Evolutionary conservation across 1,284 basidiomycete species (phyloP), one percentile per base, ranked within the genome.

Genomic region (Ceratobasidium sp.): DNA sequence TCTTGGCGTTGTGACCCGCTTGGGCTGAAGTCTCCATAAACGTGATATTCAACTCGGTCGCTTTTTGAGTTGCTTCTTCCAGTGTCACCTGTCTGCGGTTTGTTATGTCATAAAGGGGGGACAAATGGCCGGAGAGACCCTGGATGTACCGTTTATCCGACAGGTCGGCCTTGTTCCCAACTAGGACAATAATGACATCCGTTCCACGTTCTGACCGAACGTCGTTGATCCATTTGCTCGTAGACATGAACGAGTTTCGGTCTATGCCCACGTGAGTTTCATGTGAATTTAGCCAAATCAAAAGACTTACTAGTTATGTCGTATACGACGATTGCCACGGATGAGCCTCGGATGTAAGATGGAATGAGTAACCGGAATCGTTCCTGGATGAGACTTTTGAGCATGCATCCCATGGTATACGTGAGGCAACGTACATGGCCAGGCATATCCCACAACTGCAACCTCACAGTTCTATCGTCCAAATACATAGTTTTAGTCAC

Each of bases 21-120:
- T 99, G 99, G 43, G 98, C 98, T 43, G 95, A 98, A 3, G 98
- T 99, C 84, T 99, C 98, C 90, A 99, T 98, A 81, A 98, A 98
- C 93, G 99, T 95, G 79, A 99, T 93, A 80, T 92, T 92, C 77
- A 98, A 86, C 81, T 98, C 92, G 71, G 94, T 92, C n/a, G 96
- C 89, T 80, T 95, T 94, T 75, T 92, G 90, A 64, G 97, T 97
- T 19, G 97, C 95, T 81, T 99, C 97, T 82, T 99, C 98, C 6
- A 96, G 88, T 5, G 97, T 98, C n/a, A 99, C 97, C 90, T 99
- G 95, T 77, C 96, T 98, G 79, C 39, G 31, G 16, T 16, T 19
- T 53, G 49, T 75, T n/a, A 24, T 58, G 75, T 54, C 69, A 54
- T 71, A n/a, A 71, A 58, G 29, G 58, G 53, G 46, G 65, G 43